These are phyloP conservation scores for Lentinula lateritia DNA, from an alignment of 768 basidiomycete genomes.

Conservation along the genomic window DNA sequence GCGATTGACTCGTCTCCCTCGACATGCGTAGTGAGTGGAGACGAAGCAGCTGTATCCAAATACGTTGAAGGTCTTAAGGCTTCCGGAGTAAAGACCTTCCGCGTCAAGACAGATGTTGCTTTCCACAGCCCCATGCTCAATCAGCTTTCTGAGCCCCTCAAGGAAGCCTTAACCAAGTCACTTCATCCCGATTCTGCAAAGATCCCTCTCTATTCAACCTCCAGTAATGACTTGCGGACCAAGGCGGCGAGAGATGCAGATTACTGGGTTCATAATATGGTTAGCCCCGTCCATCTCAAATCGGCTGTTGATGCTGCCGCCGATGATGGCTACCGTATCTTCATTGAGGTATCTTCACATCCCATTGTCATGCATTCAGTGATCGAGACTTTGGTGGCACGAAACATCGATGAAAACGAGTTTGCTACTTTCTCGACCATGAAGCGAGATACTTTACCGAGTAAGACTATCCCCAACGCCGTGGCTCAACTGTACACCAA, in stretches of 20 bases:
- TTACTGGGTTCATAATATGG: constrained; percentile 3
- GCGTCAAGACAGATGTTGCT: background rate
- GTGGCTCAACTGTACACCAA: background rate
- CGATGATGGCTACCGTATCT: background rate
- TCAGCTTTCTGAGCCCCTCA: background rate
- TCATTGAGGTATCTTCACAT: background rate
- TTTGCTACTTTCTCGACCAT: background rate
- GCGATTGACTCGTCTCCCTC: background rate
- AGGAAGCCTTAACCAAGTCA: background rate
- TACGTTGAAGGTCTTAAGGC: background rate
- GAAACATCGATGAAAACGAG: background rate
- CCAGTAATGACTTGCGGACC: background rate
- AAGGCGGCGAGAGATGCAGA: background rate
- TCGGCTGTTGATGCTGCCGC: background rate
- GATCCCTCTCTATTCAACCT: background rate
- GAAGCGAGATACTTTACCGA: background rate
- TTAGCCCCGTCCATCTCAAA: background rate
- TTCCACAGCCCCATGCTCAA: constrained; percentile 3
- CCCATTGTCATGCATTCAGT: background rate
- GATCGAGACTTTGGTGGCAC: background rate
- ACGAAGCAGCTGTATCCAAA: background rate
- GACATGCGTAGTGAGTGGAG: background rate
- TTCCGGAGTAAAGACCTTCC: background rate
- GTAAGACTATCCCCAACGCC: background rate
- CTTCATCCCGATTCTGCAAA: background rate